A percentile compares a stretch with the other conserved stretches of the same genome.
phyloP scores from a whole-genome alignment of 2,329 filamentous ascomycete species.

The Scytalidium lignicola region DNA sequence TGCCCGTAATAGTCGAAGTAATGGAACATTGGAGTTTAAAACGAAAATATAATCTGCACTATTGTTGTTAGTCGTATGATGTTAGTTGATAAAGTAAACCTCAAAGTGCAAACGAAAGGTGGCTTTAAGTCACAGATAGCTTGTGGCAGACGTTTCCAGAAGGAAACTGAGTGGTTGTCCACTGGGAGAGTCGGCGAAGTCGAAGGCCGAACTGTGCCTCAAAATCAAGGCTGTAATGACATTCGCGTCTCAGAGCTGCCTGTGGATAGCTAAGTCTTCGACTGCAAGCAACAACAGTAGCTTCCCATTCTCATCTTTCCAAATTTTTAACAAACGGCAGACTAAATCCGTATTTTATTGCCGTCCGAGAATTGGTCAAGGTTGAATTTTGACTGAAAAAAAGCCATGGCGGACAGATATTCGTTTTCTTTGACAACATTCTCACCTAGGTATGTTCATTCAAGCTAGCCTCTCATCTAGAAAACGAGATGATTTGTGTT shows the following conservation, averaged over 20 bases:
- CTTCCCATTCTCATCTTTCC: neutral
- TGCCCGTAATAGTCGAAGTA: neutral
- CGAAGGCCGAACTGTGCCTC: constrained; percentile 1
- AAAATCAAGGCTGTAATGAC: constrained; percentile 1
- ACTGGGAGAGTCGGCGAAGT: neutral
- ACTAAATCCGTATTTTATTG: neutral
- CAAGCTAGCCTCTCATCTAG: constrained; percentile 11
- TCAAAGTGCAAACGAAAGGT: constrained; percentile 5
- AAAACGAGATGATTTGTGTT: constrained; percentile 6
- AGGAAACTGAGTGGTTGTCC: constrained; percentile 9
- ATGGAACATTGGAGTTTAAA: neutral
- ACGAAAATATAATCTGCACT: neutral
- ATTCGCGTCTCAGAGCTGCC: constrained; percentile 21
- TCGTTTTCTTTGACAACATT: constrained; percentile 99
- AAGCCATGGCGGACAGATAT: constrained; percentile 91
- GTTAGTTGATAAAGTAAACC: constrained; percentile 6
- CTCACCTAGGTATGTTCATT: constrained; percentile 81
- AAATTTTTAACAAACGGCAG: neutral
- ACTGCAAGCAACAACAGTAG: neutral
- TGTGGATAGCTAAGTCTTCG: constrained; percentile 4
- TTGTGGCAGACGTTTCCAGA: constrained; percentile 5
- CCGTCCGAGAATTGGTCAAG: neutral
- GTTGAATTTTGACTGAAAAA: constrained; percentile 10
- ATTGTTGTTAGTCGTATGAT: neutral
- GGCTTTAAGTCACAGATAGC: constrained; percentile 7